A percentile compares a stretch with the other conserved stretches of the same genome.
Conservation (phyloP, 345 rosid species). For the Melaleuca alternifolia region DNA sequence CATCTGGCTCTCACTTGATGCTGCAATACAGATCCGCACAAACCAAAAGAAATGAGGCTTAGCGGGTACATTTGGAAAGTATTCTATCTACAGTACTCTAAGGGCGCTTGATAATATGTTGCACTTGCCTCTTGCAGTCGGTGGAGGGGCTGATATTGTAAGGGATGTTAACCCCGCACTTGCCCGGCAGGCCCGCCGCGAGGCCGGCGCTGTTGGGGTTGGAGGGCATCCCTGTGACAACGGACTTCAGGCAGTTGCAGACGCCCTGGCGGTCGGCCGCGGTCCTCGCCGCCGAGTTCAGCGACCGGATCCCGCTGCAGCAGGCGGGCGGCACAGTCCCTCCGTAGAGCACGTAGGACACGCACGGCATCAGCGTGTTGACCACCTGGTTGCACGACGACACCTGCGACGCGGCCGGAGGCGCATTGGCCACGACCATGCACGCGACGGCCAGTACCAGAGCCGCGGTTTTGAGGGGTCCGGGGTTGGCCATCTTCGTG, state of each 20-base stretch:
- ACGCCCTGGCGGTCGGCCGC: background rate
- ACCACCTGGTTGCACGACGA: background rate
- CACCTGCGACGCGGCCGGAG: background rate
- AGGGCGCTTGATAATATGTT: background rate
- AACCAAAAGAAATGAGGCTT: background rate
- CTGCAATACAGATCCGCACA: background rate
- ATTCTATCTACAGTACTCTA: background rate
- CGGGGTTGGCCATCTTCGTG: background rate
- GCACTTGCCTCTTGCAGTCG: constrained; percentile 7
- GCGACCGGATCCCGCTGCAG: background rate
- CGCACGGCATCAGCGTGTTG: background rate
- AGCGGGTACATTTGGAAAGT: background rate
- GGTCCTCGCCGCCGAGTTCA: background rate
- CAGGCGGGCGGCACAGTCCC: background rate
- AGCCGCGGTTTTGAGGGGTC: background rate
- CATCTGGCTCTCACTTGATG: background rate
- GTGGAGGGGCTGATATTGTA: constrained; percentile 7
- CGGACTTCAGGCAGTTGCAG: constrained; percentile 6
- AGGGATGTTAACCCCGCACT: constrained; percentile 7
- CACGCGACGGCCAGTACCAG: background rate
- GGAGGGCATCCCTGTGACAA: background rate
- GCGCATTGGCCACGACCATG: background rate
- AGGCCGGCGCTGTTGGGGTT: background rate
- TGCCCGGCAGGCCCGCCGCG: background rate
- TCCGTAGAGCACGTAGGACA: background rate